These are phyloP conservation scores for Diospyros kaki DNA, from an alignment of 148 eudicot genomes.

Conservation along the genomic window DNA sequence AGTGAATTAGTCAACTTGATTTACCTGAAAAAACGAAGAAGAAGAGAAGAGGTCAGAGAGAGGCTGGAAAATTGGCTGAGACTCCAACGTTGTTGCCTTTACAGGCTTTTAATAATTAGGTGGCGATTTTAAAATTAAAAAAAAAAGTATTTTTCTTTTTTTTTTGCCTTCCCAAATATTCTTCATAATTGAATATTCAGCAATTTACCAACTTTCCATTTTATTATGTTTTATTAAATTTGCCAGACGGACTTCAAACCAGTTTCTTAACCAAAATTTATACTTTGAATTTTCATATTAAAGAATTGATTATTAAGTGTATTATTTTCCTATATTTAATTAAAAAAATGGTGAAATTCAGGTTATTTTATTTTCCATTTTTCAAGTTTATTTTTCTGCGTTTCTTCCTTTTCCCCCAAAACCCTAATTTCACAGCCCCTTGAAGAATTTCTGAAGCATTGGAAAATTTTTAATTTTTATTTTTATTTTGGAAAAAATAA, in stretches of 20 bases:
- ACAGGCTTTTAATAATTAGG: conserved; percentile 50
- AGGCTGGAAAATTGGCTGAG: conserved; percentile 46
- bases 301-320: conserved; percentile 46
- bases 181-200: conserved; percentile 18
- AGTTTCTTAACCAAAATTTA: conserved; percentile 88
- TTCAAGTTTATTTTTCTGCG: conserved; percentile 41
- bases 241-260: conserved; percentile 95
- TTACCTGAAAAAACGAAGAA: conserved; percentile 45
- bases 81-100: conserved; percentile 46
- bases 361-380: conserved; percentile 36
- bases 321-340: conserved; percentile 39
- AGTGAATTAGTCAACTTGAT: conserved; percentile 32
- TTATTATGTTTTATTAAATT: conserved; percentile 66
- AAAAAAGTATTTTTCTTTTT: neutral
- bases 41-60: conserved; percentile 34
- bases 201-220: conserved; percentile 35
- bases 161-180: conserved; percentile 23
- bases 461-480: conserved; percentile 18
- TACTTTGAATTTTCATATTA: conserved; percentile 58
- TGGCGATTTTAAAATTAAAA: conserved; percentile 25
- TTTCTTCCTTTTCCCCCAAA: conserved; percentile 46
- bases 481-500: conserved; percentile 17
- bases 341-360: conserved; percentile 7
- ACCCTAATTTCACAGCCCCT: conserved; percentile 58
- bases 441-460: conserved; percentile 32